phyloP scores from a whole-genome alignment of 192 early-diverging fungal genomes.

The Geosiphon pyriformis region DNA sequence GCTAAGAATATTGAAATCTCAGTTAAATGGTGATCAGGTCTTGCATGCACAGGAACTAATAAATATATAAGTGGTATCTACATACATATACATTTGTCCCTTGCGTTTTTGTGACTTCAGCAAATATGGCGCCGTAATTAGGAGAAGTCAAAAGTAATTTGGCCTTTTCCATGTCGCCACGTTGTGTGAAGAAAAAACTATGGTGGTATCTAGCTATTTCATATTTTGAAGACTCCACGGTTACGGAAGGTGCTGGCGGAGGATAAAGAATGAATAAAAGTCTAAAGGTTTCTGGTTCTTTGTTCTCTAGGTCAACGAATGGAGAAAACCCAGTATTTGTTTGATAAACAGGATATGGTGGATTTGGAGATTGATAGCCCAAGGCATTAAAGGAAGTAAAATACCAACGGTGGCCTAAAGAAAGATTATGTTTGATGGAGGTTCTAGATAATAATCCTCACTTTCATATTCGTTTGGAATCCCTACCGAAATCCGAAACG shows the following conservation, averaged over 20 bases:
- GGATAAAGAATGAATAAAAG: slow-evolving; percentile 11
- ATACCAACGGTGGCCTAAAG: slow-evolving; percentile 20
- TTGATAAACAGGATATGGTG: background rate
- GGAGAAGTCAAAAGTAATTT: background rate
- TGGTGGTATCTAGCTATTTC: slow-evolving; percentile 9
- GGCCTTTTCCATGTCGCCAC: background rate
- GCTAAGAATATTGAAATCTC: slow-evolving; percentile 3
- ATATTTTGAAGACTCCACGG: background rate
- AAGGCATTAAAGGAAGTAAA: slow-evolving; percentile 13
- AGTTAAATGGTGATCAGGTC: background rate
- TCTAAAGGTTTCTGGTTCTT: slow-evolving; percentile 13
- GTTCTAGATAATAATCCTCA: no score
- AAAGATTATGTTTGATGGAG: background rate
- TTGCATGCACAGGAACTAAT: no score
- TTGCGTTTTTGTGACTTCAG: slow-evolving; percentile 1
- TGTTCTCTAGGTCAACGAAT: background rate
- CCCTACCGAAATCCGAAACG: slow-evolving; percentile 6
- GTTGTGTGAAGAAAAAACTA: slow-evolving; percentile 20
- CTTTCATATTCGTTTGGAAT: no score
- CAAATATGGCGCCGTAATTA: slow-evolving; percentile 15
- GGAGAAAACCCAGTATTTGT: background rate
- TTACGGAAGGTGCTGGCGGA: background rate
- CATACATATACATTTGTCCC: background rate
- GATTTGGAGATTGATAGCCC: background rate
- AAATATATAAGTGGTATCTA: background rate